Conservation (phyloP, 1,284 basidiomycete species). For the Moniliophthora roreri region DNA sequence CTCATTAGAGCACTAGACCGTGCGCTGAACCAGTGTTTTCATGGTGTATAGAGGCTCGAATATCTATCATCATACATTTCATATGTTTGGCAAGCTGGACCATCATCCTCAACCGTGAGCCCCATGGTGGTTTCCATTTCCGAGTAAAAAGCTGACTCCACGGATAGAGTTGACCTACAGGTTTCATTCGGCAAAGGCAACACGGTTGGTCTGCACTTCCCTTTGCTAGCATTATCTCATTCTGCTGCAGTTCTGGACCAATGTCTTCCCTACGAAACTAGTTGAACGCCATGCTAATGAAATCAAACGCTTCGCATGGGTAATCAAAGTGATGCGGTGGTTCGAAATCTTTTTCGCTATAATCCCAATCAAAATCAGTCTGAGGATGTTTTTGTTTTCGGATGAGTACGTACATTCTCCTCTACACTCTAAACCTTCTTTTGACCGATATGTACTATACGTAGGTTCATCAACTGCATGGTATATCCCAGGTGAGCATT, state of each 20-base stretch:
- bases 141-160: background rate
- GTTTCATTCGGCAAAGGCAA: slow-evolving; percentile 46
- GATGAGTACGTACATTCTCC: slow-evolving; percentile 27
- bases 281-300: slow-evolving; percentile 37
- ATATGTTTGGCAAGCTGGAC: slow-evolving; percentile 37
- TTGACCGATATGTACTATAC: too few species aligned
- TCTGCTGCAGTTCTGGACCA: slow-evolving; percentile 39
- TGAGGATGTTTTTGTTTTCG: slow-evolving; percentile 43
- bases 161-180: slow-evolving; percentile 37
- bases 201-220: slow-evolving; percentile 16
- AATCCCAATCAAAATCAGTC: slow-evolving; percentile 40
- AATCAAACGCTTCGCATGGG: slow-evolving; percentile 41
- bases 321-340: slow-evolving; percentile 36
- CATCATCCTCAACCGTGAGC: slow-evolving; percentile 26
- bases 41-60: slow-evolving; percentile 26
- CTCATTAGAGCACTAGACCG: too few species aligned
- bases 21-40: too few species aligned
- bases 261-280: slow-evolving; percentile 43
- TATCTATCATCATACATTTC: slow-evolving; percentile 40
- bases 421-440: too few species aligned
- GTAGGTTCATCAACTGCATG: slow-evolving; percentile 20
- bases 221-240: background rate
- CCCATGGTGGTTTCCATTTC: background rate
- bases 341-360: slow-evolving; percentile 40
- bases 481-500: slow-evolving; percentile 15